Base-by-base conservation (phyloP, 495 filamentous ascomycete species). In the Xylaria castorea region DNA sequence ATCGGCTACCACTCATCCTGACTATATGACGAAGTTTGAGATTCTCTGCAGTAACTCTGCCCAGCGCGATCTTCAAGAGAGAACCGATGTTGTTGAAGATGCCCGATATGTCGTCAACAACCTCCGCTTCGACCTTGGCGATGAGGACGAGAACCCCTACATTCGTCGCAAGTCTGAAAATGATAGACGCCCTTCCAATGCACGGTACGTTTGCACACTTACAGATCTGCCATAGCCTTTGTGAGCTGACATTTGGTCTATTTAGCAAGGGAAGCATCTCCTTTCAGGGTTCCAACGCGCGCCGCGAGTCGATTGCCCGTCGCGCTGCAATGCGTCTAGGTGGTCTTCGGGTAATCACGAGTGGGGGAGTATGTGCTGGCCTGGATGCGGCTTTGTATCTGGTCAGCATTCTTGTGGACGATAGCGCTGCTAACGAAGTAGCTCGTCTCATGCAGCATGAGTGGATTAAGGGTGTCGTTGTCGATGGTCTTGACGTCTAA, bases 21-120 rank as follows among this genome's bases (percentile, higher is more conserved):
- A 90, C 71, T 85, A 80, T 74, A 84, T 91, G 69, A 88, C 86
- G 65, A 89, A 83, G 22, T 85, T 95, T 57, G 91, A 94, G 81
- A 90, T 84, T 66, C 78, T 93, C 50, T 92, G 91, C 80, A 89
- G 88, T 75, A 86, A 92, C 73, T 89, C 89, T 57, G 85, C 90
- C 11, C 84, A 86, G 34, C 81, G 85, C 42, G 85, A 87, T 70
- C 65, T 86, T 25, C 83, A 85, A n/a, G 88, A 91, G 79, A 86
- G 89, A 62, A 90, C 91, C 60, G 91, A 93, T 73, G 90, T 95
- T 53, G 85, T 94, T 71, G 91, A 94, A 72, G 83, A 87, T 66
- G 90, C 92, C 77, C 86, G 92, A 75, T 94, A 93, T 74, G 88
- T 94, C 11, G 92, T 94, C 76, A 93, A 93, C 83, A 93, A 93